Conservation (phyloP, 495 filamentous ascomycete species). For the Penicillium flavigenum region DNA sequence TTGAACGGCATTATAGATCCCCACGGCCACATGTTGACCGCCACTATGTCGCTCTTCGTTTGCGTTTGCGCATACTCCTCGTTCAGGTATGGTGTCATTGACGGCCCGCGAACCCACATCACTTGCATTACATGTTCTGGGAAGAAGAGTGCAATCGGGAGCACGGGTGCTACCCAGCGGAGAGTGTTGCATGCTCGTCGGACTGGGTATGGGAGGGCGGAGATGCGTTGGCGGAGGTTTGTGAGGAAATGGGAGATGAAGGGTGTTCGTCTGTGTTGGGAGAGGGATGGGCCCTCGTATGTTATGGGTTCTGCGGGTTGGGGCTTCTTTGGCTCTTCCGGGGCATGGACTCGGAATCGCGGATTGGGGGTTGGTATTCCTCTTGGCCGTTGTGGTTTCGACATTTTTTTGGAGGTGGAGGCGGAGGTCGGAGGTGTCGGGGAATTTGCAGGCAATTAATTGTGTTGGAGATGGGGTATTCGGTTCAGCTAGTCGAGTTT, state of each 20-base stretch:
- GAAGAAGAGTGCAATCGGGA: conserved; percentile 65
- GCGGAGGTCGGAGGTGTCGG: neutral
- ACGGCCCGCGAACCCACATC: conserved; percentile 63
- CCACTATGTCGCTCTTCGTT: conserved; percentile 50
- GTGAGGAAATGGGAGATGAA: conserved; percentile 28
- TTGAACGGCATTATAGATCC: conserved; percentile 40
- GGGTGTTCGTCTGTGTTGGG: conserved; percentile 9
- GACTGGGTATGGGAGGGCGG: conserved; percentile 34
- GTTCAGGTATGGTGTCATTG: conserved; percentile 79
- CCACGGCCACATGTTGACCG: conserved; percentile 49
- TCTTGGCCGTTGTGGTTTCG: conserved; percentile 5
- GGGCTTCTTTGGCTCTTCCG: neutral
- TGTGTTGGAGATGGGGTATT: neutral
- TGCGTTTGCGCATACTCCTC: conserved; percentile 57
- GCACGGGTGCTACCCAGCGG: conserved; percentile 55
- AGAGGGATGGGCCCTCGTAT: conserved; percentile 15
- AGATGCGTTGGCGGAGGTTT: conserved; percentile 32
- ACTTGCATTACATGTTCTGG: conserved; percentile 60
- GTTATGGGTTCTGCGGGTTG: neutral
- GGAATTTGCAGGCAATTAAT: conserved; percentile 5
- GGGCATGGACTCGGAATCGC: conserved; percentile 3
- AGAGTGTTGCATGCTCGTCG: conserved; percentile 37
- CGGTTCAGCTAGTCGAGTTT: neutral
- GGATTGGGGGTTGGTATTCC: conserved; percentile 7
- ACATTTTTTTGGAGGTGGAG: conserved; percentile 7